Base-by-base conservation (phyloP, 1,284 basidiomycete species). In the Cryptococcus wingfieldii region DNA sequence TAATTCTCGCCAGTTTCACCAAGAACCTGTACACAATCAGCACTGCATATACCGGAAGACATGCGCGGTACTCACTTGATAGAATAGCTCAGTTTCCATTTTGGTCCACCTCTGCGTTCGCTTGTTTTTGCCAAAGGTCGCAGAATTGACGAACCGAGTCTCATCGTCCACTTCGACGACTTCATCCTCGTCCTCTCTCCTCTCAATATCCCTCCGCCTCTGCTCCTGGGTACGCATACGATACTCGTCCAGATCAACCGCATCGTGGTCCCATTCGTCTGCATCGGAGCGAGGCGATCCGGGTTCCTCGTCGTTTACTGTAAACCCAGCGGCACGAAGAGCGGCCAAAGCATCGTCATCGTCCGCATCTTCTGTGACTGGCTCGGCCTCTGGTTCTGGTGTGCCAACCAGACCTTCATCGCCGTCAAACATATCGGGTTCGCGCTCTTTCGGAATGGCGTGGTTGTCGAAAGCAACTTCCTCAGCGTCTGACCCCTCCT, bases 1-100 rank as follows among this genome's bases (percentile, higher is more conserved):
- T 72, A 74, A 53, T 72, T 72, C 54, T 74, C 71, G 14, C 71
- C 71, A 5, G 67, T 69, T 54, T 73, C 70, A 38, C 67, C 64
- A 12, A 72, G 58, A 1, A 68, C 66, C 71, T 72, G 54, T 2
- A 44, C 13, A 23, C 37, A n/a, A 4, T 5, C 28, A 25, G 37
- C 7, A 37, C 28, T 41, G 42, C n/a, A 25, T 8, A 38, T 39
- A 38, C 23, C 31, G 34, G 28, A 38, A 55, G 39, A 13, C 3
- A 45, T 28, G 10, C 38, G 6, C 10, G 12, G 41, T 10, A 66
- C 70, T 59, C 53, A 71, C 71, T 25, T 58, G 56, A 46, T 63
- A 65, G 55, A 72, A 69, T 13, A 70, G 47, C 28, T 69, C 66
- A 12, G 68, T 72, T 42, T 72, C 70, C 46, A 59, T 56, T 9